Evolutionary conservation across 2,329 filamentous ascomycete species (phyloP).

Genomic region (Venturia effusa): DNA sequence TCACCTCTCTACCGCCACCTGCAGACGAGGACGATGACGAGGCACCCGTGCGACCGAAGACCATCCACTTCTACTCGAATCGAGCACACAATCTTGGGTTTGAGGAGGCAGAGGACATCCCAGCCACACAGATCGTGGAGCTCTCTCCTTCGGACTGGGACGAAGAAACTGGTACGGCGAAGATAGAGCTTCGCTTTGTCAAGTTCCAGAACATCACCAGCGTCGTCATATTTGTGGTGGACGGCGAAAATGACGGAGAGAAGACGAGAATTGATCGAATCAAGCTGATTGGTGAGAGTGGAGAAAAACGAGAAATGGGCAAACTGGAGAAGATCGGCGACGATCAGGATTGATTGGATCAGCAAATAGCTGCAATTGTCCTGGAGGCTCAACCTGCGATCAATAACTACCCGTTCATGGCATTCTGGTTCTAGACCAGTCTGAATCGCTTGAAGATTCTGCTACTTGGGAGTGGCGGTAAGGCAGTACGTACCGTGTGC

Average conservation of each 20-base stretch:
- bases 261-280: conserved; percentile 75
- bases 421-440: neutral
- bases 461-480: neutral
- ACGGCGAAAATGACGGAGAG: conserved; percentile 70
- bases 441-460: neutral
- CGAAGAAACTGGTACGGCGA: conserved; percentile 37
- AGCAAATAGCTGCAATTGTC: neutral
- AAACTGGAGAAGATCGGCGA: conserved; percentile 93
- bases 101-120: conserved; percentile 81
- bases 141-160: conserved; percentile 69
- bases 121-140: conserved; percentile 68
- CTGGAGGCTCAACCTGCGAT: neutral
- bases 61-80: conserved; percentile 80
- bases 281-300: conserved; percentile 74
- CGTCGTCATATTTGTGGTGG: conserved; percentile 77
- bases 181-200: conserved; percentile 66
- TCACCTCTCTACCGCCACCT: conserved; percentile 65
- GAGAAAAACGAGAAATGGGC: conserved; percentile 85
- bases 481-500: neutral
- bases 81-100: conserved; percentile 85
- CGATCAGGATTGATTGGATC: conserved; percentile 29
- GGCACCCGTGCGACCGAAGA: conserved; percentile 67
- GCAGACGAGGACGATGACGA: conserved; percentile 49
- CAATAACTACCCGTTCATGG: neutral
- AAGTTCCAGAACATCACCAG: conserved; percentile 94